Base-by-base conservation (phyloP, 108 stramenopile species). In the Discostella pseudostelligera region DNA sequence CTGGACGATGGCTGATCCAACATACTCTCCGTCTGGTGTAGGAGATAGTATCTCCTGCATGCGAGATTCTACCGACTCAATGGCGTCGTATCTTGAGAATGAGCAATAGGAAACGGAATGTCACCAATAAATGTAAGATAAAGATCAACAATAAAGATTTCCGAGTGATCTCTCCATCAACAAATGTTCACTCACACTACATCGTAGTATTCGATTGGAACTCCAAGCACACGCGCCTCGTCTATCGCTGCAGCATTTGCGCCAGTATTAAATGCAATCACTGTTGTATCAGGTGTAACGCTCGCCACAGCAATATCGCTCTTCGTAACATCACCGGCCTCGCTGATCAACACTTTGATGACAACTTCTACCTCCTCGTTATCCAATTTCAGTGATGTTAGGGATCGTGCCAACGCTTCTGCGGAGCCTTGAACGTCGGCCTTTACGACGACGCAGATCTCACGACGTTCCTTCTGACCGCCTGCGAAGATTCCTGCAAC, bases 361-460 rank as follows among this genome's bases (percentile, higher is more conserved):
- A 74, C 81, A 0, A 97, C 97, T 21, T 86, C 68, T 12, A 86
- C 89, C 68, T 89, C 85, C 26, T 91, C 93, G 54, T 96, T 83
- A 47, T 97, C 94, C 4, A 87, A 63, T 57, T 89, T 87, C 26
- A 99, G 72, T n/a, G 89, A 93, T 20, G 64, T 58, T 1, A 99
- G 79, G 32, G 96, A 84, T 36, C 88, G 67, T n/a, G 91, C 79
- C 54, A 99, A 63, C 21, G 98, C 97, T 69, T 97, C 97, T 0
- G 96, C 93, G 25, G 94, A 83, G 26, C 97, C 98, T 65, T 94
- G 89, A 0, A 91, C 95, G 65, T 98, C 96, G 6, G 96, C 97
- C 82, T 97, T 98, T 36, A 99, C 81, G 21, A 99, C 68, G 20
- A 96, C 86, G 54, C 87, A 92, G 68, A 97, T 89, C 70, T 96